Base-by-base conservation (phyloP, 75 land plant species). In the Pinus tabuliformis region DNA sequence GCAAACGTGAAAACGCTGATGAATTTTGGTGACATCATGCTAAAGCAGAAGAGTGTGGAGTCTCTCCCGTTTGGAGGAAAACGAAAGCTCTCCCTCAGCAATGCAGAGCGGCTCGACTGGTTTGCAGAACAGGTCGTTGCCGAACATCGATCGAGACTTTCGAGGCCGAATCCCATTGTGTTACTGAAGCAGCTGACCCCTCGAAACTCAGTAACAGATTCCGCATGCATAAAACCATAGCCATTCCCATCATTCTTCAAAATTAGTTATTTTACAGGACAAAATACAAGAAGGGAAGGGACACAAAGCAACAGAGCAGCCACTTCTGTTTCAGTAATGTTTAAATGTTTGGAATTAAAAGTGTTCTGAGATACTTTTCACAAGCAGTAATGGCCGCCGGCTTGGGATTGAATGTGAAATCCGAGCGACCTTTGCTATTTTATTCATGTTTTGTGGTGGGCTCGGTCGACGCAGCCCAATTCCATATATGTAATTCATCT, bases 71-170 rank as follows among this genome's bases (percentile, higher is more conserved):
- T 83, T 57, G 85, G 85, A 5, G 85, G 85, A n/a, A 75, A 75
- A 42, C 77, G 28, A 62, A 80, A 80, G 4, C 71, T 83, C 28
- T 7, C 42, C 9, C 66, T 37, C 30, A 83, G 78, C 74, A 83
- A 83, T 76, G 33, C 75, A 60, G 85, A 83, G 75, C 76, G 83
- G 57, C 59, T 83, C 24, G 85, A 83, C 62, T 83, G 85, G 85
- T 83, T 83, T 62, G 85, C 85, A 18, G 85, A 83, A 56, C 85
- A 83, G 71, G 85, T 82, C 5, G 70, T 83, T 62, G 13, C 54
- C 65, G 85, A 83, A 61, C 84, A 78, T 28, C 59, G 71, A 37
- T 72, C 80, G 15, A 70, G 83, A 57, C n/a, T 57, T 37, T 70
- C 70, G 18, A 80, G 83, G 56, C 58, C 49, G 24, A 36, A 73